Evolutionary conservation across 2,329 filamentous ascomycete genomes (phyloP), one percentile per base, ranked within the genome.

Genomic region (Chalaropsis ovoidea): DNA sequence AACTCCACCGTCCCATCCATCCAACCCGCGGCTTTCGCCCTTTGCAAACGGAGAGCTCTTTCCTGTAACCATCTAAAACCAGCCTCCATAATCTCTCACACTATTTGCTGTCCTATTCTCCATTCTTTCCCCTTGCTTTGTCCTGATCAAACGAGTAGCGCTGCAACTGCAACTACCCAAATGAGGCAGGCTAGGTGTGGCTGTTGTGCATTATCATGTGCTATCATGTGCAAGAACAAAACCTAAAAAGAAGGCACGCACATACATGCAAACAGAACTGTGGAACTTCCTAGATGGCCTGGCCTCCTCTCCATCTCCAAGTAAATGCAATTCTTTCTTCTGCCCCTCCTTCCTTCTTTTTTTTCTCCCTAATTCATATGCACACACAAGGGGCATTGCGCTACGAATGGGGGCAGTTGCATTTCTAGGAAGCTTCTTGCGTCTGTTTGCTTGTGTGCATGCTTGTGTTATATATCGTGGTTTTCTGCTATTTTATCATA

Each of bases 311-410:
- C 5, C 11, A 11, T 19, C 24, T 39, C 35, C 35, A 39, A 39
- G 35, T 39, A 7, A 39, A 39, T 3, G 47, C 35, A 19, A n/a
- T 15, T 19, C 11, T 19, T 49, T 49, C 19, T 31, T 49, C 42
- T n/a, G 19, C 35, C n/a, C 42, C 24, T 24, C 27, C 27, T 13
- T 49, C 43, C 49, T 13, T 49, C 43, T 63, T 39, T 39, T 47
- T 31, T 64, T 64, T n/a, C 39, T 64, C 61, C 47, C 49, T 47
- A 27, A 19, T 41, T 22, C 6, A 64, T 43, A 64, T 64, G 63
- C 63, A 64, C 24, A 31, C 31, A 39, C 63, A 56, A 64, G 63
- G 63, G 63, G 49, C 27, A 39, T 60, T 45, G 54, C 63, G 27
- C 49, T 56, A 35, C 52, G 19, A 64, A 43, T 60, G 47, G 63